phyloP scores from a whole-genome alignment of 345 rosid genomes.

The Populus davidiana region DNA sequence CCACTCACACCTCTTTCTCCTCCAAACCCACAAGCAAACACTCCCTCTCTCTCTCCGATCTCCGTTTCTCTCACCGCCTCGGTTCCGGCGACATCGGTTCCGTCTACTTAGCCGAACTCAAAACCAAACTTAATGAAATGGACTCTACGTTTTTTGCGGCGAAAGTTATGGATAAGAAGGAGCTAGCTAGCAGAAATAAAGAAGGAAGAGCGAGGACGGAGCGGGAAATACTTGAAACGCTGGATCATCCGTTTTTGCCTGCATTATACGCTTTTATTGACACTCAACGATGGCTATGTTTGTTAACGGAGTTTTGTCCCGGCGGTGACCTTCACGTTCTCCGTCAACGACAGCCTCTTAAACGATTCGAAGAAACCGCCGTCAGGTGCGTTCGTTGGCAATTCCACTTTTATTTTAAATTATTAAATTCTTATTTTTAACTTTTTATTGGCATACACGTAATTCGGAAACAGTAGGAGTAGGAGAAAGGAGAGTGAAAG shows the following conservation, averaged over 20 bases:
- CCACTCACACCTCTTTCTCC: constrained; percentile 26
- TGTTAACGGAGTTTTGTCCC: constrained; percentile 86
- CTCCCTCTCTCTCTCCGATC: constrained; percentile 64
- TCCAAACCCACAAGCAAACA: constrained; percentile 12
- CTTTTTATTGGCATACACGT: not conserved
- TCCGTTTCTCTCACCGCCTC: constrained; percentile 70
- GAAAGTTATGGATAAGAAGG: constrained; percentile 91
- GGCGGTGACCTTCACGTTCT: constrained; percentile 99
- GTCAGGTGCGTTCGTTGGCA: constrained; percentile 53
- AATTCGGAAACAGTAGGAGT: not conserved
- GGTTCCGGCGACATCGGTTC: constrained; percentile 96
- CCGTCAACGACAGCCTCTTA: constrained; percentile 73
- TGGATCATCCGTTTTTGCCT: constrained; percentile 91
- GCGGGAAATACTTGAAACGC: constrained; percentile 68
- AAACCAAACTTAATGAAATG: constrained; percentile 19
- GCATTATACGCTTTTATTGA: constrained; percentile 70
- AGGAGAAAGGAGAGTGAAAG: constrained; percentile 8
- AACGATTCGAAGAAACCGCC: constrained; percentile 81
- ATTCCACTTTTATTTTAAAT: not conserved
- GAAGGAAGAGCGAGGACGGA: constrained; percentile 85
- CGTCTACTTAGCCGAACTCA: constrained; percentile 74
- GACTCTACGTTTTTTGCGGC: constrained; percentile 46
- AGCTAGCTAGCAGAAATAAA: constrained; percentile 70
- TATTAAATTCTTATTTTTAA: not conserved
- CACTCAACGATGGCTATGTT: constrained; percentile 75